Evolutionary conservation across 2,329 filamentous ascomycete genomes (phyloP), one percentile per base, ranked within the genome.

Genomic region (Ploettnerulaceae sp.): DNA sequence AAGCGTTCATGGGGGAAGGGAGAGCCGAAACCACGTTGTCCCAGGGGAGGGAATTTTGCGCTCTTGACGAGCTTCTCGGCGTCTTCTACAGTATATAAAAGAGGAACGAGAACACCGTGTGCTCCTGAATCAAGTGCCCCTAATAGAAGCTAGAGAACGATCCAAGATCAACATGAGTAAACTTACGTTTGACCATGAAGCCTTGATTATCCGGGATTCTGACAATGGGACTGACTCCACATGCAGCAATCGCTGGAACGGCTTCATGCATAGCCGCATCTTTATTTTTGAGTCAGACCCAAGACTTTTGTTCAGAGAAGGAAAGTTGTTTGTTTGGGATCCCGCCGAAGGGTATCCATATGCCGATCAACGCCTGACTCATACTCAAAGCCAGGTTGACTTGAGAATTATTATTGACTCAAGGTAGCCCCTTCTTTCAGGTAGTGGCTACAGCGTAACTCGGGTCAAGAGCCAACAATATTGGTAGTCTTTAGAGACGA

Each of bases 81-180:
- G 47, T 77, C 75, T 18, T 77, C 71, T 2, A 71, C 72, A 0
- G 71, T 76, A 43, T 75, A 72, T 33, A 79, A 69, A 5, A 79
- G 67, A 2, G 77, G 76, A 1, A 78, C 71, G 25, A 79, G 59
- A 12, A 80, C 70, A 7, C 75, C 77, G 52, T 81, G 76, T 33
- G 77, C 76, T 28, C 77, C 77, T 28, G 71, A 67, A 55, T 81
- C 76, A 15, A 80, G 66, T 2, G 76, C 76, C n/a, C 77, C 73
- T 76, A 41, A 22, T 12, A 8, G 26, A 35, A 40, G 24, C 56
- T 32, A 54, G 47, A 25, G 34, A 21, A 25, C 31, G n/a, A n/a
- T 45, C 45, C 55, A 53, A 43, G 57, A 48, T 14, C 51, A 50
- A 15, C 9, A 8, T 1, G n/a, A 36, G 31, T 21, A 14, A 9